Base-by-base conservation (phyloP, 441 rosid species). In the Manihot esculenta region DNA sequence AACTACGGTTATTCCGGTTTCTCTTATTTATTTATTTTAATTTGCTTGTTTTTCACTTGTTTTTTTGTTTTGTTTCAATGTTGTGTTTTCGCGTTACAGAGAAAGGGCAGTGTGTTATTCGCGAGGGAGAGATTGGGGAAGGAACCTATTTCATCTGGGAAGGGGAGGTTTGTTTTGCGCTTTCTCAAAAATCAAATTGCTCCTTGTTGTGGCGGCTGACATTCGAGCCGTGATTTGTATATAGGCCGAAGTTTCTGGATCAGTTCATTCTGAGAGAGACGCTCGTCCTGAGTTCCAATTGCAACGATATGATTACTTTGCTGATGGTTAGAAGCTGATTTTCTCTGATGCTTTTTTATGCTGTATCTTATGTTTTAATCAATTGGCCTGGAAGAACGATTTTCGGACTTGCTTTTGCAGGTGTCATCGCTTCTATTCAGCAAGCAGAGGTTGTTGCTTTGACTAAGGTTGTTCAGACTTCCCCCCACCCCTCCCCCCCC, bases 131-230 rank as follows among this genome's bases (percentile, higher is more conserved):
- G 74, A 63, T 74, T 73, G 89, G 90, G 68, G 89, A 92, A 72
- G 99, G 99, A 68, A 71, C 88, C 58, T 92, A 86, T 80, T 88
- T 95, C 64, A 83, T 93, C 23, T 93, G 90, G 84, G 86, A 87
- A 62, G 98, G 99, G 75, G 93, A 90, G 96, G 99, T 92, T 69
- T 63, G 75, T 77, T 42, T 18, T 8, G 21, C 21, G 10, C 45
- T 51, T 4, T 12, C 6, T 62, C 71, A 59, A 26, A n/a, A n/a
- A n/a, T 41, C 24, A 18, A 1, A 58, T 45, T 17, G 24, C 61
- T 45, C 12, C 23, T 15, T 47, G n/a, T 55, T 56, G 5, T 62
- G 53, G 24, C 61, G 21, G 4, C 12, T 5, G 20, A 47, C 15
- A 18, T 62, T 57, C 49, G 12, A 23, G 30, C n/a, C 8, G 1